Conservation (phyloP, 768 basidiomycete species). For the Suillus fuscotomentosus region DNA sequence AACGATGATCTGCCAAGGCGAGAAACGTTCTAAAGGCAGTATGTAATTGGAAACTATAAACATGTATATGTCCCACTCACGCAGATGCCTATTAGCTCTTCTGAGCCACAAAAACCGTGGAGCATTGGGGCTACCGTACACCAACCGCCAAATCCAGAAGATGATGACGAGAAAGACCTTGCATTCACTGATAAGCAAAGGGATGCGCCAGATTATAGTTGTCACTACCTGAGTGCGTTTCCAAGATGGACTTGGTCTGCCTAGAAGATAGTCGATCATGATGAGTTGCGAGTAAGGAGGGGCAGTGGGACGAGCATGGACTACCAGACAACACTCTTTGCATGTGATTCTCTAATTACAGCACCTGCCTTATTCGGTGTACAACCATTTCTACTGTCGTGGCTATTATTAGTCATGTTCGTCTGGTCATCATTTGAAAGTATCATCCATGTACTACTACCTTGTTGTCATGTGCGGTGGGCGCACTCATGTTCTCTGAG, state of each 20-base stretch:
- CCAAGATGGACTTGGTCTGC: slow-evolving; percentile 87
- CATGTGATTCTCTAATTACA: slow-evolving; percentile 31
- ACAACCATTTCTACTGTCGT: background rate
- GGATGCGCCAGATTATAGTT: background rate
- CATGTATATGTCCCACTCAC: slow-evolving; percentile 38
- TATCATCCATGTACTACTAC: no score
- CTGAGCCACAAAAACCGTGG: slow-evolving; percentile 70
- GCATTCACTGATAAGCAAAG: slow-evolving; percentile 5
- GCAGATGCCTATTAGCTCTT: slow-evolving; percentile 53
- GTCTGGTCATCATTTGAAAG: slow-evolving; percentile 4
- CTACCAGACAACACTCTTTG: slow-evolving; percentile 13
- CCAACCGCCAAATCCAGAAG: slow-evolving; percentile 88
- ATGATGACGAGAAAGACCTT: slow-evolving; percentile 88
- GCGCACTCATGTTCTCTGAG: background rate
- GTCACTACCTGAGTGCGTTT: slow-evolving; percentile 73
- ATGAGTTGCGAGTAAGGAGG: slow-evolving; percentile 7
- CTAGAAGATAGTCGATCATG: slow-evolving; percentile 95
- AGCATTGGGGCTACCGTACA: slow-evolving; percentile 58
- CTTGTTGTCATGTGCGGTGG: background rate
- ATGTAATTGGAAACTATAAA: background rate
- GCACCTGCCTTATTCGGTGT: slow-evolving; percentile 20
- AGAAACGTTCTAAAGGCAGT: slow-evolving; percentile 61
- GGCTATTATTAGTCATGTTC: background rate
- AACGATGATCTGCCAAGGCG: slow-evolving; percentile 95
- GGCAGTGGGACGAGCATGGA: background rate